These are phyloP conservation scores for Aspergillus asperescens DNA, from an alignment of 495 filamentous ascomycete species.

Conservation along the genomic window DNA sequence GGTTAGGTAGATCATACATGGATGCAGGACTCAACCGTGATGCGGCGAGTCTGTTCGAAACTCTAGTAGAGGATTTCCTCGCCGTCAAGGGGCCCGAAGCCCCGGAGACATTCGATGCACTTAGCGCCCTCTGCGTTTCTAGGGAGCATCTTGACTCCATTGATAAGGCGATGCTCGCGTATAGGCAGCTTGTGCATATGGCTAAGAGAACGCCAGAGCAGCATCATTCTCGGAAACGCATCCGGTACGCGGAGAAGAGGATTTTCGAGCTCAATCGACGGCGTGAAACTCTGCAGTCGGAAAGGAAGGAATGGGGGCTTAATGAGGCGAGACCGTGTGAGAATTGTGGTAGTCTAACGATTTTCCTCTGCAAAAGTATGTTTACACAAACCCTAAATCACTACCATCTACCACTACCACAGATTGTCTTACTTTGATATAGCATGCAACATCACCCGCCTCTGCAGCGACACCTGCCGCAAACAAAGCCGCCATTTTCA, in stretches of 20 bases:
- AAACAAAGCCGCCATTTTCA: slow-evolving; percentile 13
- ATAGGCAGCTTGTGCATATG: slow-evolving; percentile 27
- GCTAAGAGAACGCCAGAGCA: slow-evolving; percentile 20
- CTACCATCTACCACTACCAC: too few relatives aligned
- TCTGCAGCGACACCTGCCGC: slow-evolving; percentile 29
- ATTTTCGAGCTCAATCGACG: slow-evolving; percentile 25
- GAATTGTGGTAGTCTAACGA: slow-evolving; percentile 20
- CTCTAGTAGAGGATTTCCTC: slow-evolving; percentile 24
- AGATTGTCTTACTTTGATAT: background rate
- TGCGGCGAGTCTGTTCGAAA: slow-evolving; percentile 25
- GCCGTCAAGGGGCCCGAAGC: slow-evolving; percentile 23
- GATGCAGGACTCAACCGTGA: slow-evolving; percentile 28
- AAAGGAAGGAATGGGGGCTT: slow-evolving; percentile 26
- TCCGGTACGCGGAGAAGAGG: slow-evolving; percentile 24
- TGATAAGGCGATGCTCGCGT: slow-evolving; percentile 28
- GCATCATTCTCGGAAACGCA: slow-evolving; percentile 23
- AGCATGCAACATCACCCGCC: slow-evolving; percentile 31
- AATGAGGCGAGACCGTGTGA: slow-evolving; percentile 19
- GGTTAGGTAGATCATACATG: slow-evolving; percentile 27
- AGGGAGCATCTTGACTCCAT: slow-evolving; percentile 26
- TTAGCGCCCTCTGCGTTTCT: slow-evolving; percentile 28
- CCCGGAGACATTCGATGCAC: slow-evolving; percentile 26
- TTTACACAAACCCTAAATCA: too few relatives aligned
- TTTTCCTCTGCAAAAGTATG: slow-evolving; percentile 28
- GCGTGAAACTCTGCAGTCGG: slow-evolving; percentile 22